Conservation (phyloP, 2,329 filamentous ascomycete genomes). For the Monosporascus ibericus region DNA sequence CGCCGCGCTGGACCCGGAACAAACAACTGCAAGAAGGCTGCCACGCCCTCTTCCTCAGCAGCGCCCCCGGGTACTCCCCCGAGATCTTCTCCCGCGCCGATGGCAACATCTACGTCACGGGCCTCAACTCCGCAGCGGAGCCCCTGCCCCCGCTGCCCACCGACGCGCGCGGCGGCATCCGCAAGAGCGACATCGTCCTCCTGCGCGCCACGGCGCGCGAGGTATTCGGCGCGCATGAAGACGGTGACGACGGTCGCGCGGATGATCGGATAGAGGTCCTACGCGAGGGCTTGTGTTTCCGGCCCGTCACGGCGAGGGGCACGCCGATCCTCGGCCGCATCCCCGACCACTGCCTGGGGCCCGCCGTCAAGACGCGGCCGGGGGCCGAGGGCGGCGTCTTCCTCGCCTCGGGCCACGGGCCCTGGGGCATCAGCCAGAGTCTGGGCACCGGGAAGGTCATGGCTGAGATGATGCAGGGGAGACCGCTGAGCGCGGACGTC, state of each 20-base stretch:
- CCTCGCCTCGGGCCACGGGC: conserved; percentile 66
- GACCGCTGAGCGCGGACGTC: conserved; percentile 53
- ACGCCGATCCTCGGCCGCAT: conserved; percentile 57
- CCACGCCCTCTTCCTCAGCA: conserved; percentile 64
- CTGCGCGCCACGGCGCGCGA: conserved; percentile 42
- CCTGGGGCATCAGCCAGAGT: conserved; percentile 63
- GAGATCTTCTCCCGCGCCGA: conserved; percentile 64
- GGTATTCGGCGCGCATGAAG: conserved; percentile 37
- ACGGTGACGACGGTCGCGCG: conserved; percentile 39
- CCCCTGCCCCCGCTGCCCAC: conserved; percentile 53
- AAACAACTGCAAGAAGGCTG: conserved; percentile 40
- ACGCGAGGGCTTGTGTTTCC: conserved; percentile 64
- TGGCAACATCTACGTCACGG: conserved; percentile 67
- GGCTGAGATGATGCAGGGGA: conserved; percentile 61
- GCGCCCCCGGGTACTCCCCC: conserved; percentile 56
- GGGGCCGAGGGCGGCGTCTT: conserved; percentile 57
- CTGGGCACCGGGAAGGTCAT: conserved; percentile 66
- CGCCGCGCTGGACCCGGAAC: conserved; percentile 44
- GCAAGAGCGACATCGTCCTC: conserved; percentile 38
- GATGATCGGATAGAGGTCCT: conserved; percentile 51
- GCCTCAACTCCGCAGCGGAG: conserved; percentile 57
- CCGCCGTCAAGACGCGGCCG: conserved; percentile 33
- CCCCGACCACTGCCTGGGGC: conserved; percentile 49
- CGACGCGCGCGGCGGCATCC: conserved; percentile 35
- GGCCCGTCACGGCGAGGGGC: conserved; percentile 60